Percentiles rank a stretch among this genome's conserved stretches.
phyloP scores from a whole-genome alignment of 139 green algal species.

The Chlorella sp. region DNA sequence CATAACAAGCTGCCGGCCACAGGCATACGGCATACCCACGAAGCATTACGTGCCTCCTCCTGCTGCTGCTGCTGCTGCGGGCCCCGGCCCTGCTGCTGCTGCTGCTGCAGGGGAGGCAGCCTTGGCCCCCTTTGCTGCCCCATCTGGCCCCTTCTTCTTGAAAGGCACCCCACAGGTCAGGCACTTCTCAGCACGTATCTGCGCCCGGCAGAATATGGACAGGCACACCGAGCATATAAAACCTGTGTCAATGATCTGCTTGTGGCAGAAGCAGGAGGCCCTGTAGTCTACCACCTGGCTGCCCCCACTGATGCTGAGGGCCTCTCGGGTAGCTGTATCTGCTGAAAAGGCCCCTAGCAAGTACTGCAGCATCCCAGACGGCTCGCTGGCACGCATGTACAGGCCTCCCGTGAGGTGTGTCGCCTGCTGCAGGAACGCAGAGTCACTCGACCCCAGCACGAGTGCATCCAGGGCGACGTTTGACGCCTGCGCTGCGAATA shows the following conservation, averaged over 20 bases:
- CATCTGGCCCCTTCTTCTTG: no score
- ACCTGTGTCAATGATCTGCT: conserved; percentile 57
- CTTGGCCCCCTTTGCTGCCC: no score
- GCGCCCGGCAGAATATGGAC: conserved; percentile 69
- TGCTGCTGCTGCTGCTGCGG: no score
- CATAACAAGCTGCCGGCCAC: no score
- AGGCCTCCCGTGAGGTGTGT: conserved; percentile 6
- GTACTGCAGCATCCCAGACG: conserved; percentile 3
- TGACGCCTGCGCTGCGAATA: conserved; percentile 69
- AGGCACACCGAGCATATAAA: conserved; percentile 86
- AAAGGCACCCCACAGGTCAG: conserved; percentile 5
- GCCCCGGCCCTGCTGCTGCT: no score
- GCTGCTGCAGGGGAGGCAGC: no score
- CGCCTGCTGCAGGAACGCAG: conserved; percentile 73
- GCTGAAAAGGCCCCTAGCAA: conserved; percentile 14
- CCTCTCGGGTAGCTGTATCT: conserved; percentile 38
- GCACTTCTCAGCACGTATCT: no score
- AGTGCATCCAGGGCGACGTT: conserved; percentile 55
- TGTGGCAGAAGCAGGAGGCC: conserved; percentile 79
- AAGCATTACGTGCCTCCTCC: no score
- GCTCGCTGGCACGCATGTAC: not conserved
- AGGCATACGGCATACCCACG: no score
- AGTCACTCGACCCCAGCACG: conserved; percentile 43
- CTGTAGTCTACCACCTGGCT: conserved; percentile 68
- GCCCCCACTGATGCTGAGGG: conserved; percentile 32